These are phyloP conservation scores for Aquilaria yunnanensis DNA, from an alignment of 345 rosid genomes.

Conservation along the genomic window DNA sequence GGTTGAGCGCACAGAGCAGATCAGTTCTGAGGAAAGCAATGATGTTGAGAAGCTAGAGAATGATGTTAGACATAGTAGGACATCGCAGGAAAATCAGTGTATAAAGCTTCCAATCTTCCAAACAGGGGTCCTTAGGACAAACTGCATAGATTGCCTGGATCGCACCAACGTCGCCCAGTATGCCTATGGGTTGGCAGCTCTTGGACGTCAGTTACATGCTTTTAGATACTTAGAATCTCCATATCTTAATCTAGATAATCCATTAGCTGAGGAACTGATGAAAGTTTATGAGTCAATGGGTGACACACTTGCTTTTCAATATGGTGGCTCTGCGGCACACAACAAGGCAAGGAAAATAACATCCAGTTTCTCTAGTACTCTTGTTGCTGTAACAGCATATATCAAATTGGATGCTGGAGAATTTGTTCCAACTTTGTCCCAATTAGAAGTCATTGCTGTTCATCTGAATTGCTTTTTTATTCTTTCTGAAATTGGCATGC, in stretches of 20 bases:
- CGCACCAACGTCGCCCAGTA: slow-evolving; percentile 98
- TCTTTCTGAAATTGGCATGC: slow-evolving; percentile 5
- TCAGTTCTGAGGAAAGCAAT: slow-evolving; percentile 22
- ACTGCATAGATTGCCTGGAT: slow-evolving; percentile 96
- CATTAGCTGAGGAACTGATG: slow-evolving; percentile 79
- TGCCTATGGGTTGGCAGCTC: slow-evolving; percentile 78
- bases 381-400: too few relatives aligned
- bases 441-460: not conserved
- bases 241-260: slow-evolving; percentile 55
- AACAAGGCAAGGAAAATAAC: slow-evolving; percentile 52
- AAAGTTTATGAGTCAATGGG: slow-evolving; percentile 86
- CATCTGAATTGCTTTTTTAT: not conserved
- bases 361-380: too few relatives aligned
- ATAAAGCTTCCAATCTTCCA: slow-evolving; percentile 47
- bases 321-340: slow-evolving; percentile 98
- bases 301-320: slow-evolving; percentile 89
- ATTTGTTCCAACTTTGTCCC: too few relatives aligned
- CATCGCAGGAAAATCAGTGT: slow-evolving; percentile 21
- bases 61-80: slow-evolving; percentile 21
- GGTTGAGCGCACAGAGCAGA: slow-evolving; percentile 18
- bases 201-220: slow-evolving; percentile 73
- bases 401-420: too few relatives aligned
- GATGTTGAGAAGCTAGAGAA: slow-evolving; percentile 21
- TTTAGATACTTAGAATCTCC: slow-evolving; percentile 44
- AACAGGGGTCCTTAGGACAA: slow-evolving; percentile 85